Conservation (phyloP, 2,329 filamentous ascomycete genomes). For the Arachnopeziza araneosa region DNA sequence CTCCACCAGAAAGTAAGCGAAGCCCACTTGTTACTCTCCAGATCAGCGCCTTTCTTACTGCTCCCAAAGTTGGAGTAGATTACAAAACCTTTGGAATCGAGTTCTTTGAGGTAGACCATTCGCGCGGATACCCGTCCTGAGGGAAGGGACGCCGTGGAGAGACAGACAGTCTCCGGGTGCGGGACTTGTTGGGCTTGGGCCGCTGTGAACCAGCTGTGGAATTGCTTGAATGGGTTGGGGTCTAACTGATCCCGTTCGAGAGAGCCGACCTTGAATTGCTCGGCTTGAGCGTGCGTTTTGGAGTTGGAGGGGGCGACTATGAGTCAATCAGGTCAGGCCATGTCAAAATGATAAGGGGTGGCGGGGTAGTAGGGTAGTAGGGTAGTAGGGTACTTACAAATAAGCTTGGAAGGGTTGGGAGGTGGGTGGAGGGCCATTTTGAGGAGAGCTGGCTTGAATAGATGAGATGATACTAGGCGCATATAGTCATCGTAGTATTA, state of each 20-base stretch:
- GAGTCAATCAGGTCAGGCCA: not conserved
- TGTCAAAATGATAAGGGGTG: not conserved
- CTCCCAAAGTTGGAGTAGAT: conserved; percentile 92
- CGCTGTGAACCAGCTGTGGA: conserved; percentile 81
- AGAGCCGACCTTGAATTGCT: conserved; percentile 66
- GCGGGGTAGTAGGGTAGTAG: conserved; percentile 6
- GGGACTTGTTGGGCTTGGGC: conserved; percentile 54
- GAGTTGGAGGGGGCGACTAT: conserved; percentile 59
- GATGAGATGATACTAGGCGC: not conserved
- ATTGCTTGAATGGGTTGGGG: conserved; percentile 67
- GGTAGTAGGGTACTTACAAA: conserved; percentile 18
- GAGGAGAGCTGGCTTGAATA: not conserved
- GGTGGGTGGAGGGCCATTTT: conserved; percentile 28
- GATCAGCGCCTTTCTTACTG: conserved; percentile 61
- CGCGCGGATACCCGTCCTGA: conserved; percentile 79
- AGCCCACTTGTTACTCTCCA: conserved; percentile 69
- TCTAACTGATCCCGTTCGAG: conserved; percentile 59
- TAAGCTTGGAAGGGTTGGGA: conserved; percentile 25
- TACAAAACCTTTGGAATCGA: conserved; percentile 77
- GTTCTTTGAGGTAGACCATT: conserved; percentile 91
- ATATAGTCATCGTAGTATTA: not conserved
- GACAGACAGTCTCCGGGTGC: conserved; percentile 82
- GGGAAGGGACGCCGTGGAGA: conserved; percentile 80
- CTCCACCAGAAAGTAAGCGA: conserved; percentile 90
- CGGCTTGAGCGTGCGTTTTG: conserved; percentile 57